phyloP scores from a whole-genome alignment of 371 early-diverging fungal species.

The Capillidium rhysosporum region DNA sequence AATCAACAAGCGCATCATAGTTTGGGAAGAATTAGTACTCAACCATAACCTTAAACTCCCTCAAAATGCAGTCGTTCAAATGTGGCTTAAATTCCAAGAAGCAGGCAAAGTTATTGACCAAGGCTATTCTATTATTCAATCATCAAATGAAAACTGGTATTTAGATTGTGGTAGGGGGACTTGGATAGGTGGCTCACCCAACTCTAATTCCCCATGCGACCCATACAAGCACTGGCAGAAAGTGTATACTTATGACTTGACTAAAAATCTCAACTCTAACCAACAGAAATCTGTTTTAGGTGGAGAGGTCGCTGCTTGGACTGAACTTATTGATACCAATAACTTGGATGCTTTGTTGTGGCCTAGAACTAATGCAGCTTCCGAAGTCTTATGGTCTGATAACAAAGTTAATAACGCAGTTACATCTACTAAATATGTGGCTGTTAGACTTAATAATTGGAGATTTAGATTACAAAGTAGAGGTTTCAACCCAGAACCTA shows the following conservation, averaged over 20 bases:
- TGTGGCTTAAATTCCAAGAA: neutral
- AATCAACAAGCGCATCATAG: slow-evolving; percentile 21
- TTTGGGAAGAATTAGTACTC: slow-evolving; percentile 27
- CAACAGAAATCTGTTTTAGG: slow-evolving; percentile 20
- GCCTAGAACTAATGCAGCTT: slow-evolving; percentile 47
- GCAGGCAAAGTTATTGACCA: neutral
- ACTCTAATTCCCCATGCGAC: slow-evolving; percentile 45
- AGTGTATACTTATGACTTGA: slow-evolving; percentile 43
- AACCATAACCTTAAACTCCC: slow-evolving; percentile 19
- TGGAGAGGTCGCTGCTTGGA: slow-evolving; percentile 44
- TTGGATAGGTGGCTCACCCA: slow-evolving; percentile 56
- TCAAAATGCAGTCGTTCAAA: slow-evolving; percentile 11
- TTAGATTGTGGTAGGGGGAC: slow-evolving; percentile 13
- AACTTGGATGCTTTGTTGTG: slow-evolving; percentile 40
- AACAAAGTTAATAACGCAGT: slow-evolving; percentile 29
- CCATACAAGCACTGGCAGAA: slow-evolving; percentile 68
- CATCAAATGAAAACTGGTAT: neutral
- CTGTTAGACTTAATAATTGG: slow-evolving; percentile 37
- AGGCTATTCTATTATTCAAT: neutral
- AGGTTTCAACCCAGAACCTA: slow-evolving; percentile 42
- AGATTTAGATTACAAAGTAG: slow-evolving; percentile 43
- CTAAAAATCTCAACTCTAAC: neutral
- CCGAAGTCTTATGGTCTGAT: slow-evolving; percentile 57
- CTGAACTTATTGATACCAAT: slow-evolving; percentile 40
- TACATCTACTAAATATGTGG: slow-evolving; percentile 17